These are phyloP conservation scores for Leishmania amazonensis DNA, from an alignment of 208 protist species.

Conservation along the genomic window DNA sequence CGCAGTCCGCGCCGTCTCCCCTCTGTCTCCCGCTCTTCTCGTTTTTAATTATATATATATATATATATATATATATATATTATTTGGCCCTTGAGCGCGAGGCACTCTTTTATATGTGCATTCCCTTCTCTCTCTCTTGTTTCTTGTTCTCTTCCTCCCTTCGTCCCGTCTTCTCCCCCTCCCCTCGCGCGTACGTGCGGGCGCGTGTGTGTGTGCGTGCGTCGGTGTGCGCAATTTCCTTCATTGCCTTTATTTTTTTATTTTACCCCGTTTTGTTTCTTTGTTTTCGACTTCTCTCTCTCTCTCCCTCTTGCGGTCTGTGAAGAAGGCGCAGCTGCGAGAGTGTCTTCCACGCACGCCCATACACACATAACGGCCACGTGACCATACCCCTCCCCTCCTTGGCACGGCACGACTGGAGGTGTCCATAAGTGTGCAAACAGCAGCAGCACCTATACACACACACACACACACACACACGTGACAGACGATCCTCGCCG, in stretches of 20 bases:
- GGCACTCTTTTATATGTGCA: too few species aligned
- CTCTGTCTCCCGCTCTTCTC: too few species aligned
- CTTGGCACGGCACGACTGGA: background rate
- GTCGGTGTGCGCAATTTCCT: too few species aligned
- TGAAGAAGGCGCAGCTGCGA: background rate
- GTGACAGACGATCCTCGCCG: background rate
- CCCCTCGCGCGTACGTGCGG: too few species aligned
- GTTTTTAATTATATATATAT: too few species aligned
- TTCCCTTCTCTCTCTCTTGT: too few species aligned
- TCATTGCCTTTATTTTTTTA: background rate
- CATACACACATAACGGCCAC: background rate
- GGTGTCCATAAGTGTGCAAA: background rate
- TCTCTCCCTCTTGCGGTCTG: background rate
- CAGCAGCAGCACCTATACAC: background rate
- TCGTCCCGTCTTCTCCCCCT: too few species aligned
- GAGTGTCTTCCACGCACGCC: background rate
- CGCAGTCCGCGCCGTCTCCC: too few species aligned
- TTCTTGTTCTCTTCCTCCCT: too few species aligned
- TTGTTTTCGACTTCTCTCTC: background rate
- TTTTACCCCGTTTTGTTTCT: background rate
- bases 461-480: background rate
- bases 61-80: too few species aligned
- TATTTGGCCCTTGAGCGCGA: too few species aligned
- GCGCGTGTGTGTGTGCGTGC: too few species aligned
- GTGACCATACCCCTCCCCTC: background rate